Evolutionary conservation across 352 stramenopile species (phyloP), one percentile per base, ranked within the genome.

Genomic region (Phytopythium sindhum): DNA sequence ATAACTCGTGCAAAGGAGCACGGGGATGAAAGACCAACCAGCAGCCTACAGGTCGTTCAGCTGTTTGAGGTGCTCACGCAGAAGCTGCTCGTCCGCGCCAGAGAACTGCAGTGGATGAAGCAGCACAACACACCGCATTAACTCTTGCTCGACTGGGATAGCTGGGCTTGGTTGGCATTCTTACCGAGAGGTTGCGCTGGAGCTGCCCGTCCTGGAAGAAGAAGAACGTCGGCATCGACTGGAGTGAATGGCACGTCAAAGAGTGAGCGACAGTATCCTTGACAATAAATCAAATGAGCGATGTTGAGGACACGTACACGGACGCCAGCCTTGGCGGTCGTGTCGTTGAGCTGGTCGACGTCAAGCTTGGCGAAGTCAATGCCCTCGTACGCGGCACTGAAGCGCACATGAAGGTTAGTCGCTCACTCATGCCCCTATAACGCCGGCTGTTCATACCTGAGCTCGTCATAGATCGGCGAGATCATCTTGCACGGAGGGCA

Each of bases 401-500:
- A 24, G 21, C 0, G 9, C 53, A 31, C 6, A 37, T 14, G 52
- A 5, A 12, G 21, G 17, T 14, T 11, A 41, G 57, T 29, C 53
- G 4, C 1, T 5, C 17, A 11, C 21, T 56, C 29, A 19, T 2
- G 37, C 21, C 11, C 28, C 70, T n/a, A n/a, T n/a, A n/a, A n/a
- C n/a, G n/a, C n/a, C n/a, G n/a, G n/a, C n/a, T n/a, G n/a, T n/a
- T n/a, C n/a, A 15, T 52, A 94, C 88, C 84, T 95, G 21, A 97
- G 73, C 42, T 94, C 74, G 60, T 94, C 82, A 69, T 90, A 96
- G 64, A 94, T 89, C 11, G 90, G 90, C 9, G 80, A 85, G 63
- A 97, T 96, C 71, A 95, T 86, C 72, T 96, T 96, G 84, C 90
- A 97, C 12, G 90, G 90, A n/a, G 83, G 81, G 58, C 90, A 97